Conservation (phyloP, 1,284 basidiomycete genomes). For the Fistulinella staudtii region DNA sequence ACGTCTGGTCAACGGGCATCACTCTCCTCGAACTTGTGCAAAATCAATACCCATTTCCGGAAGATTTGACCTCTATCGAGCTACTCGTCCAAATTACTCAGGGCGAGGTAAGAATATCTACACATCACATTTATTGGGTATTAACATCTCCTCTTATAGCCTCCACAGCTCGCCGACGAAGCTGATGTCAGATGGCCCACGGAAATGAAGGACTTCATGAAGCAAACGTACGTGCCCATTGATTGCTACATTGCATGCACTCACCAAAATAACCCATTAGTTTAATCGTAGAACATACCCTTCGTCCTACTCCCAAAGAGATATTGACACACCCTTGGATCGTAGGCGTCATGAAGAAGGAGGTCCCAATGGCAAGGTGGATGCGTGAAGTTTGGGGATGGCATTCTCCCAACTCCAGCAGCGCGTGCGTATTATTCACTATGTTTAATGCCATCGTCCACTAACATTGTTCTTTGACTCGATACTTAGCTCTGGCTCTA, state of each 20-base stretch:
- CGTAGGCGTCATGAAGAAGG: conserved; percentile 69
- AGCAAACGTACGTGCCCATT: conserved; percentile 63
- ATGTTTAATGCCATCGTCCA: background rate
- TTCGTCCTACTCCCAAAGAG: conserved; percentile 81
- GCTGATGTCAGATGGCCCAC: conserved; percentile 73
- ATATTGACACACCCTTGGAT: conserved; percentile 91
- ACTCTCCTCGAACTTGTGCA: conserved; percentile 91
- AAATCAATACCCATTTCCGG: conserved; percentile 94
- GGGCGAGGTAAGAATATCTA: conserved; percentile 52
- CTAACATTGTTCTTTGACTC: background rate
- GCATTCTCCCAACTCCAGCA: conserved; percentile 38
- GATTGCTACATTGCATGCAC: conserved; percentile 7
- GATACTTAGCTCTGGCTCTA: conserved; percentile 27
- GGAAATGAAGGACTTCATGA: conserved; percentile 92
- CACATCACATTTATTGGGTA: background rate
- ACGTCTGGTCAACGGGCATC: conserved; percentile 98
- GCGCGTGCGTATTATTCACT: conserved; percentile 14
- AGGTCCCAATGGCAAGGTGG: conserved; percentile 89
- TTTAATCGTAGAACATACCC: conserved; percentile 53
- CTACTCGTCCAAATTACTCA: conserved; percentile 89
- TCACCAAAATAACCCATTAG: conserved; percentile 31
- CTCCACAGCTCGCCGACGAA: conserved; percentile 77
- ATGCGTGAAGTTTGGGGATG: conserved; percentile 88
- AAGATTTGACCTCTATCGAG: conserved; percentile 89
- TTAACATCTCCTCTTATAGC: conserved; percentile 43